phyloP scores from a whole-genome alignment of 495 filamentous ascomycete species.

The Podospora comata region DNA sequence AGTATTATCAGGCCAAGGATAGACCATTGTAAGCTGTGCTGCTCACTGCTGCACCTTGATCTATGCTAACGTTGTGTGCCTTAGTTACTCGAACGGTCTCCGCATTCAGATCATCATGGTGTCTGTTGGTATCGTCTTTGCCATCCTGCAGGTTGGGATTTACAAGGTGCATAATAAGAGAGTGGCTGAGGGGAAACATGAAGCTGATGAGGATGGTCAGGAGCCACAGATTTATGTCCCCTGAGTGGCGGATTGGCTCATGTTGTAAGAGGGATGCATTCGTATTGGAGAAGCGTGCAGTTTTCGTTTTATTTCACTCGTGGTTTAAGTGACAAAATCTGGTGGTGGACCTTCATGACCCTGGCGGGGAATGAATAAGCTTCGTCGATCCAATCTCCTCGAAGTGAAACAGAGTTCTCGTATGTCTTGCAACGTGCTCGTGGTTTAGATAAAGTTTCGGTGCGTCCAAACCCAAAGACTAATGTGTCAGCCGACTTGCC shows the following conservation, averaged over 20 bases:
- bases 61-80: neutral
- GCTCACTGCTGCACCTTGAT: neutral
- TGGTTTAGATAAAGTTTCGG: too few relatives aligned
- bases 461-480: too few relatives aligned
- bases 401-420: too few relatives aligned
- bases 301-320: too few relatives aligned
- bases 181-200: slow-evolving; percentile 7
- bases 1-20: slow-evolving; percentile 27
- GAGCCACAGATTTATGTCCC: slow-evolving; percentile 22
- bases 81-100: slow-evolving; percentile 26
- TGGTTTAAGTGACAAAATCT: too few relatives aligned
- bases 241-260: neutral
- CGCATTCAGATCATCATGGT: slow-evolving; percentile 30
- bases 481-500: too few relatives aligned
- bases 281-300: too few relatives aligned
- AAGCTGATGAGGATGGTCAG: slow-evolving; percentile 5
- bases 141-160: slow-evolving; percentile 26
- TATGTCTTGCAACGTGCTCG: too few relatives aligned
- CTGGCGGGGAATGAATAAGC: too few relatives aligned
- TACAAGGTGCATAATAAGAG: slow-evolving; percentile 24
- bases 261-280: neutral
- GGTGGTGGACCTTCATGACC: too few relatives aligned
- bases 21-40: slow-evolving; percentile 17
- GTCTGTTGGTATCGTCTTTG: slow-evolving; percentile 24
- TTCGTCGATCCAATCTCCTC: too few relatives aligned